Evolutionary conservation across 768 basidiomycete genomes (phyloP), one percentile per base, ranked within the genome.

Genomic region (Psilocybe subaeruginosa): DNA sequence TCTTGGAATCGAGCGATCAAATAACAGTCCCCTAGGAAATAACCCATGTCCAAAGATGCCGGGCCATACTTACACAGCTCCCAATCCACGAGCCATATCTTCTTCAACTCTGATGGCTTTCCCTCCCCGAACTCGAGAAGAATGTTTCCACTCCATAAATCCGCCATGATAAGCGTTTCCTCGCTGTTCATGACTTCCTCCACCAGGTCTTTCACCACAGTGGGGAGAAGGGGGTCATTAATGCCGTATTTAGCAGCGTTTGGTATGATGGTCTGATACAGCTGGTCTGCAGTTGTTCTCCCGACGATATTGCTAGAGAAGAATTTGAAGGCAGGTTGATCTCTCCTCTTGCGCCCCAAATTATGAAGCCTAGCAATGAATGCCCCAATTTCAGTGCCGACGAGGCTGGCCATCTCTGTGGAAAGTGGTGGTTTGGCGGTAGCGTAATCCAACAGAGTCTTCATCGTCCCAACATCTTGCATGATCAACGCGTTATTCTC

Each of bases 121-220:
- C 37, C 37, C 30, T 47, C 29, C 8, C 23, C 46, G 8, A 57
- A 48, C 5, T 57, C 8, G 29, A 57, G 56, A 45, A 57, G 56
- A 19, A 57, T 57, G 19, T 57, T 57, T 14, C 56, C 56, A n/a
- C 56, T 30, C 56, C 56, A 57, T 17, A 57, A 19, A 31, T 57
- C 56, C 14, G 56, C 56, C 56, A 57, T 57, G 12, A 57, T 35
- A 35, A 57, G 43, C 5, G 56, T 57, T 19, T 57, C 56, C 6
- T 57, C 56, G 29, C 56, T 57, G 14, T 8, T 33, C 30, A 47
- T 48, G 3, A 57, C 51, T 8, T 53, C 51, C 23, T 39, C 17
- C 16, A 53, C 33, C 2, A 53, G 51, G 3, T 53, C 51, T 31
- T 53, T 33, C 4, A 53, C 51, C 31, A 53, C 51, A 31, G 11